Base-by-base conservation (phyloP, 1,284 basidiomycete genomes). In the Golubevia sp. region DNA sequence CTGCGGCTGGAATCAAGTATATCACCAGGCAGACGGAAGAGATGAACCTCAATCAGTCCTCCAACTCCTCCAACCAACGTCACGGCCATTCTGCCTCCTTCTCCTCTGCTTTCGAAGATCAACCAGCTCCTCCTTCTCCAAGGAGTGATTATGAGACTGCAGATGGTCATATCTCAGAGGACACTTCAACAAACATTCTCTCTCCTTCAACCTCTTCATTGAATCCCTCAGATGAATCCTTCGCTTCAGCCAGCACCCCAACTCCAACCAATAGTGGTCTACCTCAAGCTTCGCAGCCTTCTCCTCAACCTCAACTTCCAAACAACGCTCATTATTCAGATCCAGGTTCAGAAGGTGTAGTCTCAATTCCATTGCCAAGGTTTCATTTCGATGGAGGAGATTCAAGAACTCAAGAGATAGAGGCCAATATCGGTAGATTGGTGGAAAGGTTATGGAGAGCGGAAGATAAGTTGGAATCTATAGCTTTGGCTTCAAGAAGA, bases 391-490 rank as follows among this genome's bases (percentile, higher is more conserved):
- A 58, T 6, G 55, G 63, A 15, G 66, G 65, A 59, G 73, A 78
- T 38, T 64, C 68, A 18, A 65, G 73, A 48, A 75, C 71, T 25
- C 63, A 61, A 30, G 26, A 56, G 30, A 77, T 79, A 56, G 75
- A 79, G 54, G 66, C 60, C 18, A 75, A 77, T 38, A 51, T 79
- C 23, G 55, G 56, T 25, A 62, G 50, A 44, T 70, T 79, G 8
- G 75, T 76, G 56, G 74, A 77, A 56, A 62, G 76, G 13, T 67
- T 79, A 7, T 79, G 76, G 76, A 53, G 62, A 6, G 74, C 76
- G 18, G 76, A 79, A 58, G 68, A 76, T 38, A 67, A 73, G 20
- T 66, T 75, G 44, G 70, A 68, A 52, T 63, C 30, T 15, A 51
- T 55, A 6, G 57, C 51, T n/a, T 24, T 27, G 23, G n/a, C 61